Conservation (phyloP, 75 land plant genomes). For the Cryptomeria japonica region DNA sequence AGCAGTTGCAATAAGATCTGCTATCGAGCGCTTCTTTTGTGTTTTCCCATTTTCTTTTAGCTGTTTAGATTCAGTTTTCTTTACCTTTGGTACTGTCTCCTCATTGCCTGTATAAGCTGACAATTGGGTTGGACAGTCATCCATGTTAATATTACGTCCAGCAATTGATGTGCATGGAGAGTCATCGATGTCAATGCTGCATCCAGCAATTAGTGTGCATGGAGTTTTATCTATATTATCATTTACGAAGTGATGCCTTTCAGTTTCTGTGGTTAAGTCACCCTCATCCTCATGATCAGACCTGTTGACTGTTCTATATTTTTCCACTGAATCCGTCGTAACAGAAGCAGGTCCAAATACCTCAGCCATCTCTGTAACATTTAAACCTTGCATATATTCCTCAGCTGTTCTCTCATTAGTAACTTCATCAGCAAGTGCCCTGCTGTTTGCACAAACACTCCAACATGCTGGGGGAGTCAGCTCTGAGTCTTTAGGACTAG, state of each 20-base stretch:
- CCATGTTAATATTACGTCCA: background rate
- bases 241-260: background rate
- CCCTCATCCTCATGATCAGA: background rate
- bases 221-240: background rate
- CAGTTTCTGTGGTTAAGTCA: background rate
- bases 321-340: background rate
- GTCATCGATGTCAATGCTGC: background rate
- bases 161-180: background rate
- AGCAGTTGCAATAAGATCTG: conserved; percentile 1
- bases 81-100: background rate
- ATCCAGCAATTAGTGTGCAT: background rate
- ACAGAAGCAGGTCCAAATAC: background rate
- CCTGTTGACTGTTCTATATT: background rate
- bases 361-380: background rate
- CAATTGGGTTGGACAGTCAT: background rate
- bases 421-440: background rate
- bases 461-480: background rate
- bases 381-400: background rate
- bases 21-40: background rate
- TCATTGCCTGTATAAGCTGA: background rate
- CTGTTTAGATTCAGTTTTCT: background rate
- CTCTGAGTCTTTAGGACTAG: background rate
- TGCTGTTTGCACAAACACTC: background rate
- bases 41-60: background rate
- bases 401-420: background rate